phyloP scores from a whole-genome alignment of 2,329 filamentous ascomycete genomes.

The Samsoniella hepiali region DNA sequence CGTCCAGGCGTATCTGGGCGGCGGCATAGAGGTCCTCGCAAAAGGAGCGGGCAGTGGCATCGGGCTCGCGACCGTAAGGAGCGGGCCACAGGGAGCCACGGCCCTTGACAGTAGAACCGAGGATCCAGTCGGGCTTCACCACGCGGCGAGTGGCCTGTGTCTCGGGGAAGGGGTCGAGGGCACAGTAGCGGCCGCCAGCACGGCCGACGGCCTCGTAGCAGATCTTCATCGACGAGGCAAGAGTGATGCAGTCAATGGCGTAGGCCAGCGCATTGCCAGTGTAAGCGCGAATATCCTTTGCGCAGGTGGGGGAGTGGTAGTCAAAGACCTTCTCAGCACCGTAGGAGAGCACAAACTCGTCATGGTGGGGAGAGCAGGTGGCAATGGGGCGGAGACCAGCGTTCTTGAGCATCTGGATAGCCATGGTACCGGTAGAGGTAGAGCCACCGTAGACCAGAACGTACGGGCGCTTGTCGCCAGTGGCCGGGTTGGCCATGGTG shows the following conservation, averaged over 20 bases:
- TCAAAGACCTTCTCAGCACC: constrained; percentile 47
- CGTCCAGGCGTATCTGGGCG: constrained; percentile 18
- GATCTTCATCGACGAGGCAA: constrained; percentile 30
- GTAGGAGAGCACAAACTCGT: constrained; percentile 36
- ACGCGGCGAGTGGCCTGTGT: constrained; percentile 11
- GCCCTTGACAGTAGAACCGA: constrained; percentile 30
- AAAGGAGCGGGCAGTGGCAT: constrained; percentile 16
- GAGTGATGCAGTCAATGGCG: constrained; percentile 43
- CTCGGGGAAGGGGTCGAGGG: constrained; percentile 33
- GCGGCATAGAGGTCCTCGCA: constrained; percentile 15
- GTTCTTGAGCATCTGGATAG: constrained; percentile 40
- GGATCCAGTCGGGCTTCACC: constrained; percentile 29
- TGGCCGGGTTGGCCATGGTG: constrained; percentile 21
- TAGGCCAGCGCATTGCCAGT: constrained; percentile 37
- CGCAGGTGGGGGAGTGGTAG: constrained; percentile 37
- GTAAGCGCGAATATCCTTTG: constrained; percentile 33
- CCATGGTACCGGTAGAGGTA: constrained; percentile 41
- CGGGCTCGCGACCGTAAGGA: constrained; percentile 21
- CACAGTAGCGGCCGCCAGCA: constrained; percentile 37
- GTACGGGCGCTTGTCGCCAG: constrained; percentile 16
- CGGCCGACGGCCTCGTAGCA: constrained; percentile 39
- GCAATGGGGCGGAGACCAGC: constrained; percentile 40
- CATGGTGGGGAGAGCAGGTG: constrained; percentile 43
- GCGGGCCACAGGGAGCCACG: constrained; percentile 23
- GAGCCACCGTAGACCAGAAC: constrained; percentile 46